phyloP scores from a whole-genome alignment of 192 early-diverging fungal genomes.

The Backusella tuberculispora region DNA sequence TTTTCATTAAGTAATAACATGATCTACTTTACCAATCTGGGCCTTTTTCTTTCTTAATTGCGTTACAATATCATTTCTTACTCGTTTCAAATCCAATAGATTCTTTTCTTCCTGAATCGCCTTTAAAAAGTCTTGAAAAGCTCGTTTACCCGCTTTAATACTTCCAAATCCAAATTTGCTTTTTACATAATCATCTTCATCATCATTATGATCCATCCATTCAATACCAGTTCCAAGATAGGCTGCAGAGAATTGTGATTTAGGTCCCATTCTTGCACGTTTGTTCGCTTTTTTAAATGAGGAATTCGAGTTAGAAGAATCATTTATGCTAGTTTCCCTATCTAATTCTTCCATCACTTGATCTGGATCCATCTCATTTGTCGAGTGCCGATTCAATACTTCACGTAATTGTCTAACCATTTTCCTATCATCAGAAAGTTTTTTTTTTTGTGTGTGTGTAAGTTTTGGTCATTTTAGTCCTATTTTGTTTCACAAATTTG shows the following conservation, averaged over 20 bases:
- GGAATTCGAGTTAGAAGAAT: background rate
- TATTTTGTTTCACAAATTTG: slow-evolving; percentile 13
- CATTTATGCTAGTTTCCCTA: background rate
- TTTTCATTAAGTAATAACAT: background rate
- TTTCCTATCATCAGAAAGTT: slow-evolving; percentile 40
- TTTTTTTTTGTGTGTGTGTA: slow-evolving; percentile 17
- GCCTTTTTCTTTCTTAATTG: slow-evolving; percentile 74
- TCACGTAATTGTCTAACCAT: slow-evolving; percentile 75
- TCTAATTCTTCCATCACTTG: slow-evolving; percentile 15
- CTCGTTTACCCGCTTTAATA: slow-evolving; percentile 28
- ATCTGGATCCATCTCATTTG: slow-evolving; percentile 43
- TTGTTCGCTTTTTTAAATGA: background rate
- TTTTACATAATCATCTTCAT: slow-evolving; percentile 11
- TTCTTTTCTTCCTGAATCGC: slow-evolving; percentile 72
- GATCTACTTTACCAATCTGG: slow-evolving; percentile 47
- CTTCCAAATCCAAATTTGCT: slow-evolving; percentile 23
- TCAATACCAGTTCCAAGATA: slow-evolving; percentile 22
- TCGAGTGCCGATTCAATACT: slow-evolving; percentile 67
- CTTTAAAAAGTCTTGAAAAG: slow-evolving; percentile 78
- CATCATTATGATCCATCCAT: background rate
- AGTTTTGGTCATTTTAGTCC: slow-evolving; percentile 8
- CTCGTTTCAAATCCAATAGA: slow-evolving; percentile 61
- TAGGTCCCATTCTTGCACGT: slow-evolving; percentile 19
- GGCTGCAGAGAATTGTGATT: slow-evolving; percentile 23
- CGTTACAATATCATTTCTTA: slow-evolving; percentile 70